Conservation (phyloP, 2,329 filamentous ascomycete genomes). For the Aspergillus latus region DNA sequence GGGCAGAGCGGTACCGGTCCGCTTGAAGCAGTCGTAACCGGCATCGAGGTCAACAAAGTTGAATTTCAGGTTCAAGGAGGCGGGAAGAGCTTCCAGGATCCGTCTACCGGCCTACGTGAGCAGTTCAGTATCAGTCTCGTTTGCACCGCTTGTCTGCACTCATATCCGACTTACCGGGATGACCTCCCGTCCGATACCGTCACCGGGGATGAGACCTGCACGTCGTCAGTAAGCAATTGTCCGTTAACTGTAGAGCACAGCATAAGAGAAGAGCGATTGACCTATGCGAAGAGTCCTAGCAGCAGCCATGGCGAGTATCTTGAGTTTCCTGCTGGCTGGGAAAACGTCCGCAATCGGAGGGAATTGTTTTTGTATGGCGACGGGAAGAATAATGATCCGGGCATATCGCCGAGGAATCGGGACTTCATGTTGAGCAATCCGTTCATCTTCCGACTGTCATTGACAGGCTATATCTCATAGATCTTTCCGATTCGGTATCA, state of each 20-base stretch:
- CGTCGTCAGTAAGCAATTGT: constrained; percentile 18
- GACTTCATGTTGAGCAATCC: neutral
- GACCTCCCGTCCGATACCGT: constrained; percentile 97
- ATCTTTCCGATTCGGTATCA: no score
- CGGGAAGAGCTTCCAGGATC: constrained; percentile 86
- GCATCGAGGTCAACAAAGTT: constrained; percentile 91
- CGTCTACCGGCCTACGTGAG: constrained; percentile 67
- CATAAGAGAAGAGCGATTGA: constrained; percentile 38
- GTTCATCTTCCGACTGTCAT: no score
- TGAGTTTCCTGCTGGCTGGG: constrained; percentile 12
- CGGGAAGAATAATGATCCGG: constrained; percentile 12
- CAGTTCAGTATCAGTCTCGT: constrained; percentile 16
- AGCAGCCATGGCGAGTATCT: constrained; percentile 44
- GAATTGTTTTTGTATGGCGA: constrained; percentile 17
- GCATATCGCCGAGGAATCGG: constrained; percentile 1
- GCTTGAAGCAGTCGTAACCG: constrained; percentile 89
- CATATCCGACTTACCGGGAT: constrained; percentile 64
- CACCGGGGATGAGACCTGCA: constrained; percentile 89
- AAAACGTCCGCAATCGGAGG: constrained; percentile 33
- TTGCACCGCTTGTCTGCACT: neutral
- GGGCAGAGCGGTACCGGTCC: constrained; percentile 82
- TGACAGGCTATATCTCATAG: no score
- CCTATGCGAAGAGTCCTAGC: constrained; percentile 68
- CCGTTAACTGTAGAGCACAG: neutral
- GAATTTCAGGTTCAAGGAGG: constrained; percentile 90